These are phyloP conservation scores for Pittosporum tobira DNA, from an alignment of 129 eudicot genomes.

Conservation along the genomic window DNA sequence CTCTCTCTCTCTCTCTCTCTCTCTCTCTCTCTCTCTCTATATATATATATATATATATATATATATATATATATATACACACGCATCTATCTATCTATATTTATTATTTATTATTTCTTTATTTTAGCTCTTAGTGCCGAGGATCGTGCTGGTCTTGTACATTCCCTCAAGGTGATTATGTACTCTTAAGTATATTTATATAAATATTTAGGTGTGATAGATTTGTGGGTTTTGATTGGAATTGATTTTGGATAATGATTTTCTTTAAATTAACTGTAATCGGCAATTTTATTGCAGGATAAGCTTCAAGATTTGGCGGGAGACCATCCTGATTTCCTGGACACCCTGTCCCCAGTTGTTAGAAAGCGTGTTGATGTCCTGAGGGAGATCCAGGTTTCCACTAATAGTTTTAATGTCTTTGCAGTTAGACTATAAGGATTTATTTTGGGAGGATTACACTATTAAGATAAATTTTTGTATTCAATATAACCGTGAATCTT, in stretches of 20 bases:
- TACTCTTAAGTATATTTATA: not conserved
- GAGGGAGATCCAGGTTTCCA: constrained; percentile 45
- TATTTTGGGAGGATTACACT: too few relatives aligned
- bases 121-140: constrained; percentile 52
- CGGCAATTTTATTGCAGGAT: constrained; percentile 22
- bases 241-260: not conserved
- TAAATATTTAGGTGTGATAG: not conserved
- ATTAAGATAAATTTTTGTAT: too few relatives aligned
- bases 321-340: constrained; percentile 43
- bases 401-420: too few relatives aligned
- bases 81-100: too few relatives aligned
- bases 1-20: too few relatives aligned
- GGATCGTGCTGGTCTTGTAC: constrained; percentile 75
- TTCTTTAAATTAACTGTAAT: not conserved
- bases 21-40: not conserved
- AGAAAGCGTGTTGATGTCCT: constrained; percentile 68
- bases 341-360: constrained; percentile 45
- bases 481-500: too few relatives aligned
- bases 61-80: too few relatives aligned
- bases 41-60: too few relatives aligned
- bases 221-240: not conserved
- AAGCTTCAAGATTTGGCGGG: constrained; percentile 66
- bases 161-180: constrained; percentile 53
- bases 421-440: too few relatives aligned
- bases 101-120: not conserved